phyloP scores from a whole-genome alignment of 1,284 basidiomycete species.

The Pholiota adiposa region DNA sequence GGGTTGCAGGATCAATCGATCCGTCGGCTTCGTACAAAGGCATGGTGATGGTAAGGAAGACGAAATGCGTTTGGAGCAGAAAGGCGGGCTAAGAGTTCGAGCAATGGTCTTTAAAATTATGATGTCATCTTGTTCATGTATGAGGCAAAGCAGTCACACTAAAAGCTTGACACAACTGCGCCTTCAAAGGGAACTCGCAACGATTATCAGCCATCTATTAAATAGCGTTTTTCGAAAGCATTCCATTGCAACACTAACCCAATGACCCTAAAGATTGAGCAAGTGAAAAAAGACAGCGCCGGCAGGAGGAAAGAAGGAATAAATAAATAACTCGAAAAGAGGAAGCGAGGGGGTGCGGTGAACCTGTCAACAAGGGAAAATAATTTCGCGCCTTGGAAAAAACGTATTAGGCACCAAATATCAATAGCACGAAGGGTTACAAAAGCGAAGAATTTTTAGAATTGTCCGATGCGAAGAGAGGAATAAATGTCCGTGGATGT shows the following conservation, averaged over 20 bases:
- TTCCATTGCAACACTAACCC: slow-evolving; percentile 26
- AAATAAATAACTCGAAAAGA: slow-evolving; percentile 24
- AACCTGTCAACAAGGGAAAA: slow-evolving; percentile 29
- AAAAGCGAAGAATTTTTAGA: slow-evolving; percentile 17
- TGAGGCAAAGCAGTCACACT: slow-evolving; percentile 1
- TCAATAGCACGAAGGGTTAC: slow-evolving; percentile 23
- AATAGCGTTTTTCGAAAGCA: slow-evolving; percentile 24
- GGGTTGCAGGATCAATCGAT: slow-evolving; percentile 38
- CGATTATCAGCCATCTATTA: neutral
- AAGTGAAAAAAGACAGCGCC: slow-evolving; percentile 22
- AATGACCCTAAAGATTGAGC: slow-evolving; percentile 15
- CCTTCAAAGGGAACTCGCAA: neutral
- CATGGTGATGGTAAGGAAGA: slow-evolving; percentile 32
- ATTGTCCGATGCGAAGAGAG: slow-evolving; percentile 25
- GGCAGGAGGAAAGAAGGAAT: slow-evolving; percentile 13
- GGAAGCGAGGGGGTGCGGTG: slow-evolving; percentile 15
- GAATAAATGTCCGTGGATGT: slow-evolving; percentile 31
- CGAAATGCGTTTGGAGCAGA: neutral
- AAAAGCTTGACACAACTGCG: neutral
- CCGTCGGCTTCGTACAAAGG: slow-evolving; percentile 41
- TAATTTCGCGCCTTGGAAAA: slow-evolving; percentile 31
- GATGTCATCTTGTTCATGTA: slow-evolving; percentile 17
- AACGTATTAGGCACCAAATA: slow-evolving; percentile 43
- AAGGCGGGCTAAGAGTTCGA: neutral
- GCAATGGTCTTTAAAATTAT: neutral